phyloP scores from a whole-genome alignment of 106 monocot genomes.

The Dendrobium chrysotoxum region DNA sequence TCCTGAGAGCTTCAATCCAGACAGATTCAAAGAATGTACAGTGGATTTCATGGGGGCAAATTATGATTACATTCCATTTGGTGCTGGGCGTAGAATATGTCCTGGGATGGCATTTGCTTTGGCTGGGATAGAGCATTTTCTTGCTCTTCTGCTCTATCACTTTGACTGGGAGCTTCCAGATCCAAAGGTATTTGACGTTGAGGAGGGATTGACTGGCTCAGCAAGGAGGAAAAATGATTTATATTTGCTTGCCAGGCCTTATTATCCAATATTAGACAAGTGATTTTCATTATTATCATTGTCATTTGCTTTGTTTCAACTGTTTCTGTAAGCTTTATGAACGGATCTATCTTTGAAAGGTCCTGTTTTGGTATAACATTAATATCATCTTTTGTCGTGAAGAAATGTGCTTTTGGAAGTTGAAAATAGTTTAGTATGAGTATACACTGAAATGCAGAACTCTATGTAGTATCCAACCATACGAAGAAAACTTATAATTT shows the following conservation, averaged over 20 bases:
- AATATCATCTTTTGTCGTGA: too few relatives aligned
- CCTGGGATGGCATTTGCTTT: not conserved
- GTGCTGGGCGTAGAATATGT: not conserved
- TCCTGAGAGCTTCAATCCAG: not conserved
- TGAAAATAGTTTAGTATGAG: too few relatives aligned
- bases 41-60: not conserved
- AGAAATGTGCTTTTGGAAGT: too few relatives aligned
- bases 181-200: not conserved
- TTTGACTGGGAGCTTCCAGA: slow-evolving; percentile 3
- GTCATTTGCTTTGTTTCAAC: too few relatives aligned
- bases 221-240: slow-evolving; percentile 1
- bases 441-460: too few relatives aligned
- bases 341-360: too few relatives aligned
- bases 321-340: too few relatives aligned
- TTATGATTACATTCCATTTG: not conserved
- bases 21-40: not conserved
- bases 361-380: too few relatives aligned
- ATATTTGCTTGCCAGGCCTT: not conserved
- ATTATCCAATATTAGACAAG: too few relatives aligned
- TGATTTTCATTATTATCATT: too few relatives aligned
- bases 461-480: too few relatives aligned
- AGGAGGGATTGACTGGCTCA: not conserved
- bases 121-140: not conserved
- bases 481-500: too few relatives aligned
- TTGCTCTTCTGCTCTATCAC: not conserved